Percentiles rank a stretch among this genome's conserved stretches.
Evolutionary conservation across 441 rosid genomes (phyloP).

Genomic region (Melastoma candidum): DNA sequence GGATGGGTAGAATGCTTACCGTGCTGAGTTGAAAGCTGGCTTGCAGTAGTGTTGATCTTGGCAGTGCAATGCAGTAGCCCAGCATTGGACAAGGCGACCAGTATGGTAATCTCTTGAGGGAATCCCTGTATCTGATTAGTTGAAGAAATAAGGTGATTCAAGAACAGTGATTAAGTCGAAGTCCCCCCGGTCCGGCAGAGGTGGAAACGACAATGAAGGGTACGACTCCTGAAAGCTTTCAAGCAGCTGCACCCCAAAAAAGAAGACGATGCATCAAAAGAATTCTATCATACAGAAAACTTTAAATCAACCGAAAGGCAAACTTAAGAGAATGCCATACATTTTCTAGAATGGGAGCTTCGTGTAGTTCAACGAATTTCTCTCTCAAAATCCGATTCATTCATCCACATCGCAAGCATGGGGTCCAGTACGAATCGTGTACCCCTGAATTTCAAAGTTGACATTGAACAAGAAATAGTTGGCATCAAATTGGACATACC

Average conservation of each 20-base stretch:
- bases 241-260: constrained; percentile 8
- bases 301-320: background rate
- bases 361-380: constrained; percentile 5
- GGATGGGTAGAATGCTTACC: too few relatives aligned
- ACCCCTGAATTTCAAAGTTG: constrained; percentile 3
- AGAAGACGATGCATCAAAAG: background rate
- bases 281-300: too few relatives aligned
- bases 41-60: too few relatives aligned
- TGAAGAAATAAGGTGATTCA: constrained; percentile 8
- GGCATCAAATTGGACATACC: background rate
- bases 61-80: too few relatives aligned
- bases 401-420: constrained; percentile 10
- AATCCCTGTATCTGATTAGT: constrained; percentile 6
- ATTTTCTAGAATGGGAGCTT: constrained; percentile 6
- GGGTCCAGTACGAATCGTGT: constrained; percentile 9
- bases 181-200: constrained; percentile 11
- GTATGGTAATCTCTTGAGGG: too few relatives aligned
- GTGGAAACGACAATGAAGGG: constrained; percentile 7
- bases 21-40: too few relatives aligned
- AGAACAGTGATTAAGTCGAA: constrained; percentile 4
- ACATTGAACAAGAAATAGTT: background rate
- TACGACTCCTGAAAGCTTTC: constrained; percentile 11
- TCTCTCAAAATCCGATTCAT: constrained; percentile 3
- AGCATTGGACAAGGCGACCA: too few relatives aligned
- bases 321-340: background rate